Conservation (phyloP, 495 filamentous ascomycete species). For the Astrothelium subdiscretum region DNA sequence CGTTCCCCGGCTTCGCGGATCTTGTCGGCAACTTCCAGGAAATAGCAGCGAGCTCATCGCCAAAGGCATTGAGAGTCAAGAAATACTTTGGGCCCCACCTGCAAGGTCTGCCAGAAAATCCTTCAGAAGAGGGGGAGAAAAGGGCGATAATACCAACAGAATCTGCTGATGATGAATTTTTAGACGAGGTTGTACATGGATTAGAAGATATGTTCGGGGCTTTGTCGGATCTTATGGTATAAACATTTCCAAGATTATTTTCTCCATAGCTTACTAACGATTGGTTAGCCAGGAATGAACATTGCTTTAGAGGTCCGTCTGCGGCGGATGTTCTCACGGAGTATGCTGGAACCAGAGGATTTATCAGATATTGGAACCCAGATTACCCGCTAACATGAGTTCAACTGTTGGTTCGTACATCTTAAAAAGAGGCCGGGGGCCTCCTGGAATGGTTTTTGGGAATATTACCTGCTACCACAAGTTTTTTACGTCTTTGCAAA, state of each 20-base stretch:
- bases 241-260: no score
- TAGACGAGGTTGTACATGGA: background rate
- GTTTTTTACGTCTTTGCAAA: no score
- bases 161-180: background rate
- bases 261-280: no score
- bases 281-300: background rate
- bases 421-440: no score
- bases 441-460: no score
- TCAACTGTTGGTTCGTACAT: no score
- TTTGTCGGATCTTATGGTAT: background rate
- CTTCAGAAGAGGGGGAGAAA: background rate
- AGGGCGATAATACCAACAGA: background rate
- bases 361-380: no score
- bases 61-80: background rate
- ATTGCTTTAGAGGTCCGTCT: background rate
- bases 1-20: background rate
- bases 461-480: no score
- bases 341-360: background rate
- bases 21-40: background rate
- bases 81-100: background rate
- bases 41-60: background rate
- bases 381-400: no score
- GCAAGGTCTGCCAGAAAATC: background rate
- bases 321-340: background rate
- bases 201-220: background rate